phyloP scores from a whole-genome alignment of 2,329 filamentous ascomycete genomes.

The Diaporthe sp. region DNA sequence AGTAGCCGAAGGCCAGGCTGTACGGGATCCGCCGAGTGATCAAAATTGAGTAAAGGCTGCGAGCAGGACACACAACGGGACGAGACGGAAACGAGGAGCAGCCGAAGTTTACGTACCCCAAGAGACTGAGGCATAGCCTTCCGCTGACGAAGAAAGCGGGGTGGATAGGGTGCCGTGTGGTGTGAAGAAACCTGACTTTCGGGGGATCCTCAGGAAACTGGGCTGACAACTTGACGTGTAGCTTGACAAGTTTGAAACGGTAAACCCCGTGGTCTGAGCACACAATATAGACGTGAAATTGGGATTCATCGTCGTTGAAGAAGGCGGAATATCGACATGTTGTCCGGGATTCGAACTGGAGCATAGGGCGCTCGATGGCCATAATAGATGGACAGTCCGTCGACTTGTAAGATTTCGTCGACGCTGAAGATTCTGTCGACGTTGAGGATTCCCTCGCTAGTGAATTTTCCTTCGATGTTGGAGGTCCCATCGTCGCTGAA shows the following conservation, averaged over 20 bases:
- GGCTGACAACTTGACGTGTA: background rate
- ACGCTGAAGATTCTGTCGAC: background rate
- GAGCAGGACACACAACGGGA: background rate
- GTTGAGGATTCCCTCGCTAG: too few relatives aligned
- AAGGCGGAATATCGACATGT: background rate
- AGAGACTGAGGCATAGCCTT: background rate
- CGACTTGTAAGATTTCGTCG: background rate
- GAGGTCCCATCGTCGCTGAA: too few relatives aligned
- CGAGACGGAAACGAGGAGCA: background rate
- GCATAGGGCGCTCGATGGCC: too few relatives aligned
- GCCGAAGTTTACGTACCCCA: background rate
- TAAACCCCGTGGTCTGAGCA: background rate
- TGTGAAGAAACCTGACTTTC: background rate
- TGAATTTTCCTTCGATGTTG: background rate
- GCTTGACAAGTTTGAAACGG: background rate
- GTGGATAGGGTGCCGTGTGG: background rate
- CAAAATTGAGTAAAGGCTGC: too few relatives aligned
- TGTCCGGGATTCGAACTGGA: background rate
- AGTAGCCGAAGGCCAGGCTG: background rate
- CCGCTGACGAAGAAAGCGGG: background rate
- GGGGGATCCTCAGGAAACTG: background rate
- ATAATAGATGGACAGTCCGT: background rate
- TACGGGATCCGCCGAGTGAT: background rate
- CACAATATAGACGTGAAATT: slow-evolving; percentile 28
- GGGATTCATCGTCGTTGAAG: background rate